Evolutionary conservation across 148 eudicot species (phyloP).

Genomic region (Pharnaceum exiguum): DNA sequence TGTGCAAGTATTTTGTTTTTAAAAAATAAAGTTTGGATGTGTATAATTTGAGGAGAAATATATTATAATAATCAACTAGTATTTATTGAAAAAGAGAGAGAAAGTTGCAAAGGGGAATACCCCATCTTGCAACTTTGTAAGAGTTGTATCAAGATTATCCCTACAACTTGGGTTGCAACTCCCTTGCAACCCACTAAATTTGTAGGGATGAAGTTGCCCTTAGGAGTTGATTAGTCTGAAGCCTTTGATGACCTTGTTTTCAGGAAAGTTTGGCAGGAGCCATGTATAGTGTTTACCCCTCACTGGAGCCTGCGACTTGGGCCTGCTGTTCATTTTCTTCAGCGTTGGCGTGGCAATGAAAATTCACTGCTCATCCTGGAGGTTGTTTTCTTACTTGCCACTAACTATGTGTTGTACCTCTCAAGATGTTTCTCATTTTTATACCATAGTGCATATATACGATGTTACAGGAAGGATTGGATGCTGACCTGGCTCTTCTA

Average conservation of each 20-base stretch:
- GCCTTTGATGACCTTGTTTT: background rate
- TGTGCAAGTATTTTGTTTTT: too few relatives aligned
- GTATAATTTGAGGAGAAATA: too few relatives aligned
- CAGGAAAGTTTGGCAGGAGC: constrained; percentile 84
- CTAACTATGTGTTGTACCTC: background rate
- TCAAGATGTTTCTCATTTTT: background rate
- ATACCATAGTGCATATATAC: constrained; percentile 3
- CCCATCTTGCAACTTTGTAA: too few relatives aligned
- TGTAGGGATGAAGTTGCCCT: too few relatives aligned
- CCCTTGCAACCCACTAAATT: too few relatives aligned
- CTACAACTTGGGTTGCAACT: too few relatives aligned
- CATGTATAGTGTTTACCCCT: constrained; percentile 84
- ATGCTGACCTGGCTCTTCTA: constrained; percentile 57
- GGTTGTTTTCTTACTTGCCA: constrained; percentile 30
- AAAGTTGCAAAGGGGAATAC: too few relatives aligned
- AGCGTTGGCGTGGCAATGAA: constrained; percentile 67
- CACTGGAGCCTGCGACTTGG: constrained; percentile 95
- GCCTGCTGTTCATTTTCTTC: constrained; percentile 81
- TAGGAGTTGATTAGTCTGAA: too few relatives aligned
- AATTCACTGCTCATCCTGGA: constrained; percentile 83
- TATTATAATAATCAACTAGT: too few relatives aligned
- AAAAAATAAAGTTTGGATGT: too few relatives aligned
- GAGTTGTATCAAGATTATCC: too few relatives aligned
- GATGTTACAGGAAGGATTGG: constrained; percentile 46
- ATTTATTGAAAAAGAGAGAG: too few relatives aligned